phyloP scores from a whole-genome alignment of 2,329 filamentous ascomycete genomes.

The Scedosporium apiospermum region DNA sequence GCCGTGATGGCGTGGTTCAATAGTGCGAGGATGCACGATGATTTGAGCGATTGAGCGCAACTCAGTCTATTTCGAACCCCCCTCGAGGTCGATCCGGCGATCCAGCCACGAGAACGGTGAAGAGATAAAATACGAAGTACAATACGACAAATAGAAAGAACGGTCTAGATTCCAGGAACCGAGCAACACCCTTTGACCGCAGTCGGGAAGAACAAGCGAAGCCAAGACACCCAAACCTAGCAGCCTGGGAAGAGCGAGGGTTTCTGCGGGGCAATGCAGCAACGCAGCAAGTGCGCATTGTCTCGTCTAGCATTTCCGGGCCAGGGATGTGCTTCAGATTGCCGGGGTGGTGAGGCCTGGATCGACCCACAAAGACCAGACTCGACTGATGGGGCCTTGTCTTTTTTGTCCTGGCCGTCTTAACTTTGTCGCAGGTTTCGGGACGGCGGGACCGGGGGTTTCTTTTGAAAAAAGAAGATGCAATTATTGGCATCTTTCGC shows the following conservation, averaged over 20 bases:
- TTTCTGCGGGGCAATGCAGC: background rate
- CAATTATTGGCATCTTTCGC: too few relatives aligned
- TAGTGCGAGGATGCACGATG: background rate
- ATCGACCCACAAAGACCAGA: background rate
- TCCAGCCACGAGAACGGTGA: background rate
- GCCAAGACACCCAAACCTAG: background rate
- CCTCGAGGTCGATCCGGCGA: background rate
- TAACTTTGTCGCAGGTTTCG: background rate
- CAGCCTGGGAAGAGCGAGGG: background rate
- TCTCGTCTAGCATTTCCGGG: background rate
- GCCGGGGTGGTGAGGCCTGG: background rate
- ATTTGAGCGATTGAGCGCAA: background rate
- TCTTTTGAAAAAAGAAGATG: too few relatives aligned
- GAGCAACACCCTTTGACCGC: too few relatives aligned
- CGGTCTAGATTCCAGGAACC: too few relatives aligned
- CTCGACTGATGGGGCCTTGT: background rate
- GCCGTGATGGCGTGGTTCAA: background rate
- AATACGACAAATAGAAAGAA: too few relatives aligned
- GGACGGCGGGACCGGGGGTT: background rate
- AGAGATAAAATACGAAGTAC: too few relatives aligned
- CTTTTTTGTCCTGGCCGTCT: background rate
- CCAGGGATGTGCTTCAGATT: background rate
- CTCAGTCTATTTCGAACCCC: background rate
- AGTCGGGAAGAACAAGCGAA: background rate
- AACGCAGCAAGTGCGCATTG: background rate